A percentile compares a stretch with the other conserved stretches of the same genome.
These are phyloP conservation scores for Astragalus glycyphyllos DNA, from an alignment of 306 rosid genomes.

Conservation along the genomic window DNA sequence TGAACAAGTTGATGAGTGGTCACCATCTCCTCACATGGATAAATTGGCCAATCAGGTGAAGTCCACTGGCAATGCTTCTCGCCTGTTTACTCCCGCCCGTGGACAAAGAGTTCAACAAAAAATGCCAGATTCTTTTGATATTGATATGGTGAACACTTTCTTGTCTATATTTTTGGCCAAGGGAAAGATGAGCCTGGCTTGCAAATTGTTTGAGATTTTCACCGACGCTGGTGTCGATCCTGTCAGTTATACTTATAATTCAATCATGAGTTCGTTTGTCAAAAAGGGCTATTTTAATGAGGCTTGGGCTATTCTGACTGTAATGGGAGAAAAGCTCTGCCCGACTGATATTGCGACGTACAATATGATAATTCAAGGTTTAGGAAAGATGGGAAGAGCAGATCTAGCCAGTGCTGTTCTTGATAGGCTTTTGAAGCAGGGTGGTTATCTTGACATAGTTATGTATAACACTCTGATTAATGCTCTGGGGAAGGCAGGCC, in stretches of 20 bases:
- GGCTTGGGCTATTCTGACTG: conserved; percentile 73
- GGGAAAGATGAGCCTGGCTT: conserved; percentile 85
- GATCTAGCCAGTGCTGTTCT: conserved; percentile 88
- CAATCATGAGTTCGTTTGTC: conserved; percentile 89
- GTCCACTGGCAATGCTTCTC: conserved; percentile 48
- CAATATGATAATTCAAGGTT: conserved; percentile 89
- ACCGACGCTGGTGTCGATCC: conserved; percentile 71
- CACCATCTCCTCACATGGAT: conserved; percentile 86
- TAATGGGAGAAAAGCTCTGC: conserved; percentile 79
- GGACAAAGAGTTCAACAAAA: conserved; percentile 72
- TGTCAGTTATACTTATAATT: conserved; percentile 76
- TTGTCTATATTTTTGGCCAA: conserved; percentile 84
- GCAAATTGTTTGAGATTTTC: conserved; percentile 92
- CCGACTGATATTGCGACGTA: conserved; percentile 90
- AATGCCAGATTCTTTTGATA: conserved; percentile 64
- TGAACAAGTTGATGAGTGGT: conserved; percentile 62
- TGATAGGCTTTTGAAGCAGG: conserved; percentile 77
- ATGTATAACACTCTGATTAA: conserved; percentile 92
- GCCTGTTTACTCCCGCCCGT: conserved; percentile 53
- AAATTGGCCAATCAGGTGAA: conserved; percentile 60
- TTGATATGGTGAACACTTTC: conserved; percentile 87
- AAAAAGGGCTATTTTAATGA: conserved; percentile 86
- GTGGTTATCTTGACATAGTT: conserved; percentile 90
- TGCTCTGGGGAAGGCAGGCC: conserved; percentile 87
- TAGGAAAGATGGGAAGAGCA: conserved; percentile 94